Percentiles rank a stretch among this genome's conserved stretches.
These are phyloP conservation scores for Juncus inflexus DNA, from an alignment of 176 grass and related monocot species.

Conservation along the genomic window DNA sequence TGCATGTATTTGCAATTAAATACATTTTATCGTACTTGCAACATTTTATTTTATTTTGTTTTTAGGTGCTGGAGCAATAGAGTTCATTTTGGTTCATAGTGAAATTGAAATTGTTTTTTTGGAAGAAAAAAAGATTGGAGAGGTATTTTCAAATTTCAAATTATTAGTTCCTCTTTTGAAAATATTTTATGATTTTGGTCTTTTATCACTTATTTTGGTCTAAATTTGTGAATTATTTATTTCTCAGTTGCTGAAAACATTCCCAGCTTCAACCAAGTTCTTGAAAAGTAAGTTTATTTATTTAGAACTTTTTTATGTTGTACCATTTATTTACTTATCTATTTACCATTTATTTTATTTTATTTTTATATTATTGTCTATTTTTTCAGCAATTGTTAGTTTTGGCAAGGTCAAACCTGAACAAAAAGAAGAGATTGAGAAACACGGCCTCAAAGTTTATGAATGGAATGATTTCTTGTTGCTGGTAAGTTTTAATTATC, in stretches of 20 bases:
- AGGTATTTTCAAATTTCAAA: conserved; percentile 40
- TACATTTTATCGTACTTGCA: neutral
- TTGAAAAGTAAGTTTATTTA: conserved; percentile 62
- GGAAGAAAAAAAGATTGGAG: conserved; percentile 88
- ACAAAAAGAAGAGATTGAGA: conserved; percentile 60
- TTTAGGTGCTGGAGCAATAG: conserved; percentile 81
- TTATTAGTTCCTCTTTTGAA: too few species aligned
- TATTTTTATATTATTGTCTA: neutral
- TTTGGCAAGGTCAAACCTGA: conserved; percentile 77
- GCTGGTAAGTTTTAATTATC: conserved; percentile 37
- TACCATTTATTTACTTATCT: conserved; percentile 26
- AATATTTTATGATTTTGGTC: neutral
- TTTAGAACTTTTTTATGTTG: neutral
- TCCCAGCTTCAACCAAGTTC: conserved; percentile 49
- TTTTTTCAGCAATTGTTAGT: conserved; percentile 71
- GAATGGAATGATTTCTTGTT: conserved; percentile 78
- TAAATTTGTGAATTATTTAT: conserved; percentile 6
- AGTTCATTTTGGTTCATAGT: conserved; percentile 89
- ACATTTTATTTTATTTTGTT: conserved; percentile 13
- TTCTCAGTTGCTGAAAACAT: conserved; percentile 79
- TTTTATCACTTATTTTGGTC: neutral
- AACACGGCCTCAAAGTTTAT: conserved; percentile 69
- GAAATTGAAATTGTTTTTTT: conserved; percentile 92
- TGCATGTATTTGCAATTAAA: neutral
- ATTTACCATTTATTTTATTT: conserved; percentile 5